Evolutionary conservation across 371 early-diverging fungal species (phyloP).

Genomic region (Apophysomyces ossiformis): DNA sequence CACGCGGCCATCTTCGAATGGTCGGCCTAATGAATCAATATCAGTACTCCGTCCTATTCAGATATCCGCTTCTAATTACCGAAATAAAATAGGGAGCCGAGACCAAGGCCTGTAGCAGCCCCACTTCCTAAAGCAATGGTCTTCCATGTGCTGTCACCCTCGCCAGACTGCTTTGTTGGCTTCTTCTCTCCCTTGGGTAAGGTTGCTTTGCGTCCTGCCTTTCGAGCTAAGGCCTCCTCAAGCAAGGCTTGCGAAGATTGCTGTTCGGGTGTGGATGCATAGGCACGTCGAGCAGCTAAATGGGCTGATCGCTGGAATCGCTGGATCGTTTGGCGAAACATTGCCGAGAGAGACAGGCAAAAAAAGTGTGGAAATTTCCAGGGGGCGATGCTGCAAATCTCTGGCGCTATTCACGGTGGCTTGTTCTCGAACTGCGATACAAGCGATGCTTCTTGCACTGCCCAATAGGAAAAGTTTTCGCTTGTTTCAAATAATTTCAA

Average conservation of each 20-base stretch:
- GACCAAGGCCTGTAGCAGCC: slow-evolving; percentile 24
- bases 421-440: not conserved
- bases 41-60: not conserved
- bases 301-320: slow-evolving; percentile 22
- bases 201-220: slow-evolving; percentile 46
- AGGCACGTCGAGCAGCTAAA: slow-evolving; percentile 2
- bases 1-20: slow-evolving; percentile 38
- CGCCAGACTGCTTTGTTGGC: slow-evolving; percentile 44
- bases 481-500: no score
- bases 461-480: no score
- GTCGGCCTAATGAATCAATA: slow-evolving; percentile 28
- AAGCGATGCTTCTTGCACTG: no score
- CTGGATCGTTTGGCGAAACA: slow-evolving; percentile 17
- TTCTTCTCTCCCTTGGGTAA: slow-evolving; percentile 59
- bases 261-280: not conserved
- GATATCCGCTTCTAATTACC: slow-evolving; percentile 23
- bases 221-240: slow-evolving; percentile 55
- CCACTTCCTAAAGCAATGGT: slow-evolving; percentile 31
- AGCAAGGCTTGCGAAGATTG: slow-evolving; percentile 37
- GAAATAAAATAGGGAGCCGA: slow-evolving; percentile 35
- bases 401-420: not conserved
- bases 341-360: not conserved
- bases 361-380: not conserved
- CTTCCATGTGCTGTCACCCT: slow-evolving; percentile 25
- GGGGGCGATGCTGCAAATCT: not conserved